phyloP scores from a whole-genome alignment of 2,329 filamentous ascomycete genomes.

The Aspergillus awamori region DNA sequence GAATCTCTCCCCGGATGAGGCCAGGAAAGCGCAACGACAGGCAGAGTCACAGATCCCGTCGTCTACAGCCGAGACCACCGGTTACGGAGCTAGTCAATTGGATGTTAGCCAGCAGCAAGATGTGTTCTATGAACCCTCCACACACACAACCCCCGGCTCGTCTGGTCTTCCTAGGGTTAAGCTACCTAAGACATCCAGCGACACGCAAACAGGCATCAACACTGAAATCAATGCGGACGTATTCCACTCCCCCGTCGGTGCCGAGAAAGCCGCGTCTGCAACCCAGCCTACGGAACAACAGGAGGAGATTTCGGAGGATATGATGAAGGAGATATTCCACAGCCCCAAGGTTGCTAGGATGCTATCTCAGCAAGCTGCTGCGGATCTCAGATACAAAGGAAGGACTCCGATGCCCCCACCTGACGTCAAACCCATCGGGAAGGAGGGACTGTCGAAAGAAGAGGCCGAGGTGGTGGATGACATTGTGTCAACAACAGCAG shows the following conservation, averaged over 20 bases:
- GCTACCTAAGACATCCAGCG: slow-evolving; percentile 56
- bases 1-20: slow-evolving; percentile 45
- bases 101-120: slow-evolving; percentile 59
- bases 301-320: slow-evolving; percentile 58
- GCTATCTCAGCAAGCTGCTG: slow-evolving; percentile 51
- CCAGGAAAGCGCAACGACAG: slow-evolving; percentile 51
- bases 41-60: slow-evolving; percentile 58
- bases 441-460: slow-evolving; percentile 44
- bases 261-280: slow-evolving; percentile 18
- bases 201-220: slow-evolving; percentile 47
- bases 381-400: slow-evolving; percentile 12
- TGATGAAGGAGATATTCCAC: slow-evolving; percentile 65
- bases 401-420: background rate
- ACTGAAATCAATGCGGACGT: slow-evolving; percentile 59
- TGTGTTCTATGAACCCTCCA: slow-evolving; percentile 58
- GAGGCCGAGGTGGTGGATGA: slow-evolving; percentile 25
- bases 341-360: slow-evolving; percentile 61
- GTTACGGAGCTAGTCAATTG: slow-evolving; percentile 31
- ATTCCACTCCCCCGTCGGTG: slow-evolving; percentile 47
- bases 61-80: slow-evolving; percentile 48
- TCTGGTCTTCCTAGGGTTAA: slow-evolving; percentile 59
- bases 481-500: slow-evolving; percentile 14
- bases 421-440: slow-evolving; percentile 19
- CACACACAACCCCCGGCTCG: slow-evolving; percentile 49
- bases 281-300: slow-evolving; percentile 34